Base-by-base conservation (phyloP, 1,284 basidiomycete genomes). In the Irpex lacteus region DNA sequence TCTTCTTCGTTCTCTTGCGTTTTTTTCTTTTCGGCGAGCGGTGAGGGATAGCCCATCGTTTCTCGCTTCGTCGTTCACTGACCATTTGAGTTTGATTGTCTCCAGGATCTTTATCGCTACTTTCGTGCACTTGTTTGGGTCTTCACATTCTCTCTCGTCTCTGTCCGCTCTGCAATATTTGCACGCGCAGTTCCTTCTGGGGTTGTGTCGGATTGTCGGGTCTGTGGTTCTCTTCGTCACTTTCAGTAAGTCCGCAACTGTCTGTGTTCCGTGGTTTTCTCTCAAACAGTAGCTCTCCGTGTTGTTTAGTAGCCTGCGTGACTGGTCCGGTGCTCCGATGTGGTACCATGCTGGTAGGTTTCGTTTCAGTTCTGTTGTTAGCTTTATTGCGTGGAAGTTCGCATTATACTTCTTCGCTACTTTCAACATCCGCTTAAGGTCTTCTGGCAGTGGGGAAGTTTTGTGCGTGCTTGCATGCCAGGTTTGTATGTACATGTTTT, bases 301-400 rank as follows among this genome's bases (percentile, higher is more conserved):
- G 50, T 4, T 11, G 21, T 15, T 1, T 18, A 53, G 50, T 26
- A 11, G 8, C n/a, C n/a, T n/a, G 18, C 50, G 50, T 11, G 8
- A 18, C 4, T 11, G 50, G 11, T 53, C 50, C 1, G 8, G 11
- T 2, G 60, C 60, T 0, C 64, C 63, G 0, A 66, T 53, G 59
- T 73, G 72, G 53, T 71, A 67, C 70, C 72, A 76, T 3, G 70
- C 66, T 0, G 75, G 75, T 0, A 75, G 60, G 0, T 4, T 19
- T 2, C 8, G 2, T 4, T 57, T 21, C 7, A 65, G 36, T 0
- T 67, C 36, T 2, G 64, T 47, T 0, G 50, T 0, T 5, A 70
- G 63, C 5, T 67, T 49, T 0, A 68, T 40, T 0, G 65, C 65
- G 0, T 68, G 63, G 6, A 70, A 66, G 0, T 53, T 19, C 0